Evolutionary conservation across 2,329 filamentous ascomycete genomes (phyloP), one percentile per base, ranked within the genome.

Genomic region (Lachnellula occidentalis): DNA sequence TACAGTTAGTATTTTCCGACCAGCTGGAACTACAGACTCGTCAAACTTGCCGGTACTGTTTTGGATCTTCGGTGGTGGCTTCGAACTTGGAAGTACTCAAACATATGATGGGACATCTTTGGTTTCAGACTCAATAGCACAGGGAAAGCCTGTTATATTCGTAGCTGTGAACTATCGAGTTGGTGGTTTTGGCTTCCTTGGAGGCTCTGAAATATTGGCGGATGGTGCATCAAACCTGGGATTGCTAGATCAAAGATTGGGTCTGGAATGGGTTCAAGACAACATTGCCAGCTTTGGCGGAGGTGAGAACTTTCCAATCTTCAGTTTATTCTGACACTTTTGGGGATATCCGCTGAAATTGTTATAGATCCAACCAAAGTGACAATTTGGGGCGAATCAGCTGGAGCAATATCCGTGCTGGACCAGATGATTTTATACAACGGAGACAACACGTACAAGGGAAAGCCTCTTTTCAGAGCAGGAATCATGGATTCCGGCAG

Each of bases 131-230:
- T 79, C 75, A 2, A 66, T 81, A 37, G 56, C 65, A 3, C 69
- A 69, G 51, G 76, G 76, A 34, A 81, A 88, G 70, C 84, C 86
- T 0, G 83, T 92, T 58, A 72, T 95, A 46, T 88, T 85, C 51
- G 88, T 92, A 0, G 80, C 85, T 0, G 82, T 92, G 65, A 92
- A 91, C 72, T 92, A 95, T 71, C 84, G 88, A 2, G 74, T 88
- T 0, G 86, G 80, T 7, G 87, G 83, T 0, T 91, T 90, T 57
- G 88, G 88, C 0, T 91, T 90, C 71, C 66, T 91, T 67, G 78
- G 82, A 0, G 87, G 87, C 6, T 79, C 79, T 50, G 86, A 90
- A 67, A 76, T 90, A 43, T 73, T 85, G 3, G 74, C 76, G 4
- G 86, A 89, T 57, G 86, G 86, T 1, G 78, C 83, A 2, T 71